Percentiles rank a stretch among this genome's conserved stretches.
phyloP scores from a whole-genome alignment of 306 rosid species.

The Leucaena leucocephala region DNA sequence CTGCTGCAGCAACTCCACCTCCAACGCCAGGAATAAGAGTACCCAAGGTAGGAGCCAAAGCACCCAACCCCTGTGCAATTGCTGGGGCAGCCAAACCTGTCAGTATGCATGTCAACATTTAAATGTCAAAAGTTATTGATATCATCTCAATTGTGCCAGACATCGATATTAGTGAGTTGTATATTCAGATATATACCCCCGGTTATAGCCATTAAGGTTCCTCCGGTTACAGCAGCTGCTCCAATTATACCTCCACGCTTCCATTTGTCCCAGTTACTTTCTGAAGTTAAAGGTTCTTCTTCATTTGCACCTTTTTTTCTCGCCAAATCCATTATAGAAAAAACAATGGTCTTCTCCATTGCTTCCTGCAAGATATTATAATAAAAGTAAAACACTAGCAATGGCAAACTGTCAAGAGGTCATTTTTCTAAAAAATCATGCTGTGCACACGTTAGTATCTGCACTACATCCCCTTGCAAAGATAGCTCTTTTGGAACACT shows the following conservation, averaged over 20 bases:
- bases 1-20: constrained; percentile 91
- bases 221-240: constrained; percentile 96
- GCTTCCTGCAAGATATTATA: constrained; percentile 66
- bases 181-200: constrained; percentile 64
- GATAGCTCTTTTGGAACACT: constrained; percentile 21
- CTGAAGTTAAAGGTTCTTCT: constrained; percentile 48
- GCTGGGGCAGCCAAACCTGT: constrained; percentile 98
- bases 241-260: constrained; percentile 91
- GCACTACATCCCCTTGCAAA: constrained; percentile 9
- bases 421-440: constrained; percentile 24
- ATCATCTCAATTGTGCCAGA: constrained; percentile 29
- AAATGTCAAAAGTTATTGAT: constrained; percentile 17
- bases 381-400: constrained; percentile 24
- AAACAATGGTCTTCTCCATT: constrained; percentile 86
- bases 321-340: constrained; percentile 67
- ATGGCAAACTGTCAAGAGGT: neutral
- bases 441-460: too few species aligned
- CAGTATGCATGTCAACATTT: constrained; percentile 31
- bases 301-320: constrained; percentile 45
- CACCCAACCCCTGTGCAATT: constrained; percentile 90
- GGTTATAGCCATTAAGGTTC: constrained; percentile 85
- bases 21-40: constrained; percentile 76
- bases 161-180: neutral
- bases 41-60: constrained; percentile 92
- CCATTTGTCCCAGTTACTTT: constrained; percentile 72